phyloP scores from a whole-genome alignment of 345 rosid species.

The Theobroma cacao region DNA sequence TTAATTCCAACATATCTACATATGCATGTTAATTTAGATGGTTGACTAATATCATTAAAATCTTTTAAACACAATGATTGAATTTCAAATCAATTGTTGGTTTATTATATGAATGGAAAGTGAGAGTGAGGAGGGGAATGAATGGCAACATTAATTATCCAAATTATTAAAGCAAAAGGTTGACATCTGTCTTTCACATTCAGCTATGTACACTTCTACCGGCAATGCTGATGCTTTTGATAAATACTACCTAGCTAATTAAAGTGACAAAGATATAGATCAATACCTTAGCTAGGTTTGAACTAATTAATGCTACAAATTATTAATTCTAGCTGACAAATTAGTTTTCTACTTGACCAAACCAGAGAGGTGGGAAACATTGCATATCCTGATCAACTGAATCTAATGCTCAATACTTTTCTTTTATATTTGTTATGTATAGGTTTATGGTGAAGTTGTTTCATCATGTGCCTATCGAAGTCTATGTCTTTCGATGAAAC shows the following conservation, averaged over 20 bases:
- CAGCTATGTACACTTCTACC: neutral
- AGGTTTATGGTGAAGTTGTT: too few species aligned
- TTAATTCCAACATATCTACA: too few species aligned
- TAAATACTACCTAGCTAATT: neutral
- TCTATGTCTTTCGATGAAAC: too few species aligned
- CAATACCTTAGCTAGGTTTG: neutral
- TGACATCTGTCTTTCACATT: neutral
- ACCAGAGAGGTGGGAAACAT: too few species aligned
- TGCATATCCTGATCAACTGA: too few species aligned
- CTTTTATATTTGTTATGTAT: too few species aligned
- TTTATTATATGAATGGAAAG: neutral
- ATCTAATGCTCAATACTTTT: too few species aligned
- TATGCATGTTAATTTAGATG: too few species aligned
- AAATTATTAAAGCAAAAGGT: neutral
- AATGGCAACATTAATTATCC: neutral
- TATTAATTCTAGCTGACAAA: neutral
- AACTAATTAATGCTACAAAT: neutral
- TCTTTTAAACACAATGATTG: neutral
- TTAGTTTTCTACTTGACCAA: neutral
- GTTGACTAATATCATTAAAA: too few species aligned
- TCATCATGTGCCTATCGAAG: too few species aligned
- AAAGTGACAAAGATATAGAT: neutral
- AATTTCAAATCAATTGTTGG: too few species aligned
- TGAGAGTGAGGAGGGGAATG: neutral
- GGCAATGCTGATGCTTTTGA: too few species aligned